These are phyloP conservation scores for Besnoitia besnoiti DNA, from an alignment of 169 alveolate species.

Conservation along the genomic window DNA sequence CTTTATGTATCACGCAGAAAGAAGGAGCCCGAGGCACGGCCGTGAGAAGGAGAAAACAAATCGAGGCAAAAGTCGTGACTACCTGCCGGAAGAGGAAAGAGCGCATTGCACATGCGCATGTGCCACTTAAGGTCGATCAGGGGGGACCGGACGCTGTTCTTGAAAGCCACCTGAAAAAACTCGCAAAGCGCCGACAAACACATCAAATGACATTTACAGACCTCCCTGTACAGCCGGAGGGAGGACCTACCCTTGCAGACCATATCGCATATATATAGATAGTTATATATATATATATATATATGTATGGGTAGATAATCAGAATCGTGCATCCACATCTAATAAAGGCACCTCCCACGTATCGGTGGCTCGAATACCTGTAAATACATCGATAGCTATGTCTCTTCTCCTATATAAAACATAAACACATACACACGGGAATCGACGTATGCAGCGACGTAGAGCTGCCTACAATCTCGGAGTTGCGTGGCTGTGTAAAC, in stretches of 20 bases:
- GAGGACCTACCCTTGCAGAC: background rate
- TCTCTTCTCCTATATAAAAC: too few species aligned
- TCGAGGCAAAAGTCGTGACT: background rate
- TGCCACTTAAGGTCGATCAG: constrained; percentile 34
- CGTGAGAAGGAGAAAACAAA: background rate
- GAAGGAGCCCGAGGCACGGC: too few species aligned
- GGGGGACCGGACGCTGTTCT: constrained; percentile 35
- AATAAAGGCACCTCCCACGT: background rate
- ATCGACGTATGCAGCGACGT: background rate
- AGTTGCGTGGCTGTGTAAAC: too few species aligned
- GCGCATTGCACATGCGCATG: constrained; percentile 39
- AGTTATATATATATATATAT: too few species aligned
- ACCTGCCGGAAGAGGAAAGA: constrained; percentile 49
- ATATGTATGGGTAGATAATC: too few species aligned
- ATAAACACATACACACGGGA: background rate
- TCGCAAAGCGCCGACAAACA: background rate
- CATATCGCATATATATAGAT: background rate
- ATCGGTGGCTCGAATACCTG: too few species aligned
- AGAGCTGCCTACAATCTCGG: too few species aligned
- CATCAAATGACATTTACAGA: background rate
- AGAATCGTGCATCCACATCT: background rate
- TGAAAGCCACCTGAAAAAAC: constrained; percentile 20
- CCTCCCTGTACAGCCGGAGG: background rate
- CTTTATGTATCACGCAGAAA: too few species aligned
- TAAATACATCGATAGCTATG: too few species aligned